Percentiles rank a stretch among this genome's conserved stretches.
These are phyloP conservation scores for Leishmania braziliensis DNA, from an alignment of 208 protist genomes.

Conservation along the genomic window DNA sequence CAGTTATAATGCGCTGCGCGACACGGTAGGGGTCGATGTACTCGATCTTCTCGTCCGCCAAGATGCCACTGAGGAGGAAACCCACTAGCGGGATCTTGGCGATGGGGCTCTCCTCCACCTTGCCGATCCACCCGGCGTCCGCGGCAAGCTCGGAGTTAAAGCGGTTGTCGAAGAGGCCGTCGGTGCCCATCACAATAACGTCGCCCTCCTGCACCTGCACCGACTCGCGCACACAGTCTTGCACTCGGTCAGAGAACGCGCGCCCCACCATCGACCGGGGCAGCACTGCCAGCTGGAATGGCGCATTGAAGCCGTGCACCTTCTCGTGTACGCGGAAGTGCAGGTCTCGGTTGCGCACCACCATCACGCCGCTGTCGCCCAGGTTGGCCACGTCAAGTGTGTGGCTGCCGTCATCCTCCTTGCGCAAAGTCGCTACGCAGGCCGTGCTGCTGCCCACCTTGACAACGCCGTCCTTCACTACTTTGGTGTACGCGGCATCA, in stretches of 20 bases:
- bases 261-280: slow-evolving; percentile 67
- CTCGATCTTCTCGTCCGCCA: slow-evolving; percentile 70
- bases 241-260: slow-evolving; percentile 69
- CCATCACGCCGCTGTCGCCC: slow-evolving; percentile 87
- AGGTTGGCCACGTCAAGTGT: slow-evolving; percentile 90
- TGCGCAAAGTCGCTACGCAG: slow-evolving; percentile 76
- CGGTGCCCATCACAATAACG: slow-evolving; percentile 91
- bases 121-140: slow-evolving; percentile 84
- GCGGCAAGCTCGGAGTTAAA: slow-evolving; percentile 85
- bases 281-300: slow-evolving; percentile 90
- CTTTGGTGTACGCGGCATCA: slow-evolving; percentile 74
- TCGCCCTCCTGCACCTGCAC: slow-evolving; percentile 87
- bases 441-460: slow-evolving; percentile 92
- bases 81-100: slow-evolving; percentile 79
- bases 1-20: slow-evolving; percentile 82
- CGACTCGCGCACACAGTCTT: slow-evolving; percentile 75
- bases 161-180: slow-evolving; percentile 95
- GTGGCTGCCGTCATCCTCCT: slow-evolving; percentile 52
- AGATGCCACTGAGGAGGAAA: slow-evolving; percentile 68
- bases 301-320: slow-evolving; percentile 92
- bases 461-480: slow-evolving; percentile 74
- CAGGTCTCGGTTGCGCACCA: slow-evolving; percentile 78
- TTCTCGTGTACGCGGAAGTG: slow-evolving; percentile 88
- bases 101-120: slow-evolving; percentile 60
- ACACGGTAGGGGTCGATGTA: slow-evolving; percentile 90